phyloP scores from a whole-genome alignment of 108 stramenopile species.

The Schizochytrium sp. region DNA sequence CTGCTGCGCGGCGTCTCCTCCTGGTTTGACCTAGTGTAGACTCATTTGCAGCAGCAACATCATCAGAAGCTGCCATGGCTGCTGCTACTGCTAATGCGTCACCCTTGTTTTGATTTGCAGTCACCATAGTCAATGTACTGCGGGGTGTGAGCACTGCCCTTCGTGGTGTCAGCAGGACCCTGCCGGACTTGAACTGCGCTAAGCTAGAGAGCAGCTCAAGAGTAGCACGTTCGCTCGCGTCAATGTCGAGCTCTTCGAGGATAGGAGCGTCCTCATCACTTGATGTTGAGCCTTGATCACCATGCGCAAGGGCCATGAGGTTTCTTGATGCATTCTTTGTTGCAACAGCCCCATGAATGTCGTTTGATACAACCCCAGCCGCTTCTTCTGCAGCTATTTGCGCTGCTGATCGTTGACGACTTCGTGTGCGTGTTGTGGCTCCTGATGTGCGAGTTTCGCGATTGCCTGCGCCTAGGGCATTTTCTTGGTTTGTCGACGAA shows the following conservation, averaged over 20 bases:
- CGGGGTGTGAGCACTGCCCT: slow-evolving; percentile 23
- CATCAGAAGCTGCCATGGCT: too few species aligned
- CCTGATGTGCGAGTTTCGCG: not conserved
- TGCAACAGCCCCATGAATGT: too few species aligned
- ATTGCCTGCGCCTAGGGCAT: not conserved
- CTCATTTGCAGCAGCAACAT: too few species aligned
- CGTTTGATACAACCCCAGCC: not conserved
- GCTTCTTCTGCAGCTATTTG: not conserved
- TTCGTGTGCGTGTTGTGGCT: not conserved
- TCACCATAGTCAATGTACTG: not conserved
- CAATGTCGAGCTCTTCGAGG: not conserved
- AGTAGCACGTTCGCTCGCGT: slow-evolving; percentile 28
- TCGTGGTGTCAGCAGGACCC: not conserved
- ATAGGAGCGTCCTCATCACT: not conserved
- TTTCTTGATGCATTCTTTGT: not conserved
- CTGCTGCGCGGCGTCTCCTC: too few species aligned
- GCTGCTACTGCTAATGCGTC: too few species aligned
- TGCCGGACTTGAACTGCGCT: slow-evolving; percentile 16
- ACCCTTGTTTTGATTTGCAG: not conserved
- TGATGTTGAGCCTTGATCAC: not conserved
- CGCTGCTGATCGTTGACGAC: not conserved
- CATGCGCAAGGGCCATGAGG: not conserved
- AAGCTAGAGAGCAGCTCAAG: not conserved
- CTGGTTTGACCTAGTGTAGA: too few species aligned
- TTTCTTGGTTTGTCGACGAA: not conserved